Evolutionary conservation across 495 filamentous ascomycete genomes (phyloP).

Genomic region (Talaromyces wortmannii): DNA sequence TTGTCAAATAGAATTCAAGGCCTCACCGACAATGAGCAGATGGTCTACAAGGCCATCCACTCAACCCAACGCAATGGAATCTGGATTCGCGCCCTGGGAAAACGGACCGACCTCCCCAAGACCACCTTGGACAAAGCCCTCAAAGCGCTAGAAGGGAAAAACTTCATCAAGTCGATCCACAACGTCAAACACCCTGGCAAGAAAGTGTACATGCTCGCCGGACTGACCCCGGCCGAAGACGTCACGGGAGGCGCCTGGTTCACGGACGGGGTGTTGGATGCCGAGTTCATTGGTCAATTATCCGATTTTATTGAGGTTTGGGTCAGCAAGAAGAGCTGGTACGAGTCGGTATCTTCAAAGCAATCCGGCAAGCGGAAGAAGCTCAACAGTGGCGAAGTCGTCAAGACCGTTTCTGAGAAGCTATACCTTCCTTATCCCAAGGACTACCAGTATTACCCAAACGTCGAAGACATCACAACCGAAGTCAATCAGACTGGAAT

Average conservation of each 20-base stretch:
- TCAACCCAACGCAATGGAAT: slow-evolving; percentile 72
- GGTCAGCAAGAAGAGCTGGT: slow-evolving; percentile 66
- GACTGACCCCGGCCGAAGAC: slow-evolving; percentile 72
- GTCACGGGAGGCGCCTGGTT: slow-evolving; percentile 93
- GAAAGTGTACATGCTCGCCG: slow-evolving; percentile 60
- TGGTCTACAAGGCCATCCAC: slow-evolving; percentile 83
- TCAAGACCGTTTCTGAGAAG: slow-evolving; percentile 23
- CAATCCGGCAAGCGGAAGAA: slow-evolving; percentile 36
- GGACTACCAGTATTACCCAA: slow-evolving; percentile 69
- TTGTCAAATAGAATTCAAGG: slow-evolving; percentile 48
- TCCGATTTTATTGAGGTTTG: slow-evolving; percentile 62
- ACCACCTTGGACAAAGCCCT: slow-evolving; percentile 66
- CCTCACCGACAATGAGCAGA: slow-evolving; percentile 61
- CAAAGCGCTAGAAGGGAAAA: slow-evolving; percentile 73
- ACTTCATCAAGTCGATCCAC: slow-evolving; percentile 73
- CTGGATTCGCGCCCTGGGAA: slow-evolving; percentile 77
- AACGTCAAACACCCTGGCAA: slow-evolving; percentile 53
- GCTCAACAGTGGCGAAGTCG: slow-evolving; percentile 25
- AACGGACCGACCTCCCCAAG: slow-evolving; percentile 69
- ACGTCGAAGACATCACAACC: slow-evolving; percentile 60
- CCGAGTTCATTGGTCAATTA: slow-evolving; percentile 71
- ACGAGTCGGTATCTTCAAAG: slow-evolving; percentile 22
- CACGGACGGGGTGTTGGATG: slow-evolving; percentile 78
- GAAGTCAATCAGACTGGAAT: slow-evolving; percentile 61
- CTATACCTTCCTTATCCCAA: slow-evolving; percentile 57